Conservation (phyloP, 768 basidiomycete genomes). For the Russula vinacea region DNA sequence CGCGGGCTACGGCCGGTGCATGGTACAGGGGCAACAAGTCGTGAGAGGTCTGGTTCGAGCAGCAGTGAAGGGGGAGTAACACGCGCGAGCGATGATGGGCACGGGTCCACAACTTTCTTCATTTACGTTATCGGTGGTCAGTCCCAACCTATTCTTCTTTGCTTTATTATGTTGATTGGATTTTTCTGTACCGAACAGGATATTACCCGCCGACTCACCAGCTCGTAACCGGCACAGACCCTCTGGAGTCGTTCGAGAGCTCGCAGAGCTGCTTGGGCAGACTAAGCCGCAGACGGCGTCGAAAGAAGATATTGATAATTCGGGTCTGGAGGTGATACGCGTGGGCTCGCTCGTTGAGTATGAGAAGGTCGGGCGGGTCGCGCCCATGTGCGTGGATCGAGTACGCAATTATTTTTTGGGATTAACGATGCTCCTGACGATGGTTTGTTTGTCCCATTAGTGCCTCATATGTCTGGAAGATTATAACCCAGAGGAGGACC, state of each 20-base stretch:
- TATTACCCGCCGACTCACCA: slow-evolving; percentile 90
- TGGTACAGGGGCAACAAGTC: slow-evolving; percentile 24
- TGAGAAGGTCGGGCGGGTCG: slow-evolving; percentile 39
- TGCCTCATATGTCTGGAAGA: slow-evolving; percentile 87
- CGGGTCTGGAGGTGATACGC: slow-evolving; percentile 75
- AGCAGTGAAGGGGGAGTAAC: not conserved
- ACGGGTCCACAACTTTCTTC: slow-evolving; percentile 68
- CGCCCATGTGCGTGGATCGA: slow-evolving; percentile 75
- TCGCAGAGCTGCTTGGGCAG: slow-evolving; percentile 80
- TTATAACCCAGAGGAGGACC: slow-evolving; percentile 71
- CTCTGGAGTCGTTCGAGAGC: slow-evolving; percentile 76
- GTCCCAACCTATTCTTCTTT: slow-evolving; percentile 24
- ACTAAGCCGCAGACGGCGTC: slow-evolving; percentile 79
- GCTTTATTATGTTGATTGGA: not conserved
- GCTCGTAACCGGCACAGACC: slow-evolving; percentile 75
- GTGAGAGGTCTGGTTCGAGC: slow-evolving; percentile 24
- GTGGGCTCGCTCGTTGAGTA: slow-evolving; percentile 42
- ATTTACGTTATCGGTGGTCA: slow-evolving; percentile 86
- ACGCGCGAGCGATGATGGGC: slow-evolving; percentile 26
- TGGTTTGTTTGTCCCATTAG: slow-evolving; percentile 37
- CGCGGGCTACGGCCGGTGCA: slow-evolving; percentile 48
- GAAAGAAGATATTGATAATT: slow-evolving; percentile 81
- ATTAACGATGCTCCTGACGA: not conserved
- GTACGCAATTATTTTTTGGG: slow-evolving; percentile 44
- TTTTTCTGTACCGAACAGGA: slow-evolving; percentile 46